A percentile compares a stretch with the other conserved stretches of the same genome.
These are phyloP conservation scores for Solanum virginianum DNA, from an alignment of 257 asterid genomes.

Conservation along the genomic window DNA sequence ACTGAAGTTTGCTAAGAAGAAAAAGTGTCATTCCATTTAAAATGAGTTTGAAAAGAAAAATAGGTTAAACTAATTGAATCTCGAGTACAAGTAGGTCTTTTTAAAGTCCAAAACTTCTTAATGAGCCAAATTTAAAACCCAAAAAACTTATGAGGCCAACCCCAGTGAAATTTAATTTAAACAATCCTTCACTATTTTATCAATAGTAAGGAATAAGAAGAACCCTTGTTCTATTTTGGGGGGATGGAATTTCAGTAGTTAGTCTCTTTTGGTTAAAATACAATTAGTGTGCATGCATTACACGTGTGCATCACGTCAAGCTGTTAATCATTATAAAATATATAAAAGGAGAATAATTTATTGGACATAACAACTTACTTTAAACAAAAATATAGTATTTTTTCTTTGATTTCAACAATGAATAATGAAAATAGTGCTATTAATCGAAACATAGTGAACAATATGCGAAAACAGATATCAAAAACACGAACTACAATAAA, in stretches of 20 bases:
- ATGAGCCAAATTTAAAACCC: background rate
- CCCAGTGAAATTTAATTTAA: background rate
- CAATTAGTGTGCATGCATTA: too few species aligned
- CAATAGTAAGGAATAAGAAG: background rate
- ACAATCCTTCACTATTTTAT: background rate
- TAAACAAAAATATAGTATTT: too few species aligned
- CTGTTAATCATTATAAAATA: too few species aligned
- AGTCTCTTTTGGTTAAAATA: background rate
- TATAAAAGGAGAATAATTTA: too few species aligned
- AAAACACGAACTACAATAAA: background rate
- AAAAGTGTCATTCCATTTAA: background rate
- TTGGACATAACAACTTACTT: too few species aligned
- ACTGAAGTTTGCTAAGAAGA: background rate
- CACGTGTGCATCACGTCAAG: too few species aligned
- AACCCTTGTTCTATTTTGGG: background rate
- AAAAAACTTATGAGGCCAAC: background rate
- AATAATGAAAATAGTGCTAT: background rate
- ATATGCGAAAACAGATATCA: background rate
- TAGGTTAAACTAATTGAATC: background rate
- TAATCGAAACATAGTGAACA: background rate
- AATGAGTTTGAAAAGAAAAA: background rate
- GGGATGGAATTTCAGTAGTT: conserved; percentile 2
- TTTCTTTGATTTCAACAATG: too few species aligned
- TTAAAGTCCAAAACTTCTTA: background rate
- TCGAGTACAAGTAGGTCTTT: background rate